Percentiles rank a stretch among this genome's conserved stretches.
Conservation (phyloP, 352 stramenopile species). For the Thalassiosira livingstoniorum region DNA sequence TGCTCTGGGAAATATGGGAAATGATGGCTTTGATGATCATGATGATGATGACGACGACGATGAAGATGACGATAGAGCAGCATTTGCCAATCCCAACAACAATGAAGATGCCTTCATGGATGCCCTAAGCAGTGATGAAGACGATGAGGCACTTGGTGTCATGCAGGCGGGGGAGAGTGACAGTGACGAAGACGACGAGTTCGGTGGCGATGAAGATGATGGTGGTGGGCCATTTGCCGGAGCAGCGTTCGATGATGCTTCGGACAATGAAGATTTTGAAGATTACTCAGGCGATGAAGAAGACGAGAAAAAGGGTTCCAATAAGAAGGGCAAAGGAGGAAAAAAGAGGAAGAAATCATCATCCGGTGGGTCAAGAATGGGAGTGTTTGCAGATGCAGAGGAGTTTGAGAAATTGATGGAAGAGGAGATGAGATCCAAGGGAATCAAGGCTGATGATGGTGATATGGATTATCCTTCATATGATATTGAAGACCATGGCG, state of each 20-base stretch:
- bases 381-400: conserved; percentile 72
- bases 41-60: conserved; percentile 45
- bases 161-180: conserved; percentile 29
- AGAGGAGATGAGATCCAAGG: background rate
- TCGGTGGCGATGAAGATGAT: conserved; percentile 38
- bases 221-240: background rate
- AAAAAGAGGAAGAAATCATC: conserved; percentile 55
- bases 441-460: background rate
- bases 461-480: conserved; percentile 16
- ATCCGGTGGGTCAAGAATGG: background rate
- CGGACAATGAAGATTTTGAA: conserved; percentile 2
- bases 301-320: background rate
- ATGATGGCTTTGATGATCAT: conserved; percentile 33
- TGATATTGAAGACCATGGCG: conserved; percentile 1
- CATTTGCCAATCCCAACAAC: too few relatives aligned
- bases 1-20: conserved; percentile 28
- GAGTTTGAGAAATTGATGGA: conserved; percentile 78
- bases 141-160: conserved; percentile 23
- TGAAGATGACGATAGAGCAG: conserved; percentile 43
- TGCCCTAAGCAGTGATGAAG: conserved; percentile 61
- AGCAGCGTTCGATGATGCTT: background rate
- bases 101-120: conserved; percentile 69
- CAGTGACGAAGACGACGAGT: conserved; percentile 39
- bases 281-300: background rate
- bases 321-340: conserved; percentile 22